phyloP scores from a whole-genome alignment of 164 flowering plant genomes.

The Annona cherimola region DNA sequence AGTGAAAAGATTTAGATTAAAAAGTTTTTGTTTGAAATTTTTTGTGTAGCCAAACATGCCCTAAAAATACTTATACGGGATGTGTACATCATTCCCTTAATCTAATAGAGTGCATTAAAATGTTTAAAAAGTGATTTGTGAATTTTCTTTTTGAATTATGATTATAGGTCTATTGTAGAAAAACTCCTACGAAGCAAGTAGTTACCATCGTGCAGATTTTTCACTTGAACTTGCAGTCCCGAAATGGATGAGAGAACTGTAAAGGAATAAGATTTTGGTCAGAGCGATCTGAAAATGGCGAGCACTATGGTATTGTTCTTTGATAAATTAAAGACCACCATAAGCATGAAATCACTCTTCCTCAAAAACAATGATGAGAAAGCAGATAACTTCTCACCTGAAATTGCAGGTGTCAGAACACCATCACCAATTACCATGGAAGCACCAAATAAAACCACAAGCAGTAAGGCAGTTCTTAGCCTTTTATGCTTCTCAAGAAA shows the following conservation, averaged over 20 bases:
- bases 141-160: background rate
- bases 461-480: conserved; percentile 39
- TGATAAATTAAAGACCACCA: background rate
- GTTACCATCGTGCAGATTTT: conserved; percentile 36
- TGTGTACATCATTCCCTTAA: no score
- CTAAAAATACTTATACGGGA: no score
- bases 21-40: no score
- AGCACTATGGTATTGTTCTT: background rate
- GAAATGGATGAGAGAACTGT: conserved; percentile 63
- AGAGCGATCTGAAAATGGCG: background rate
- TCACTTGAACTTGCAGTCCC: conserved; percentile 37
- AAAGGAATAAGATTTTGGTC: conserved; percentile 10
- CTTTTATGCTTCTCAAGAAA: conserved; percentile 53
- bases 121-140: no score
- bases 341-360: background rate
- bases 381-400: conserved; percentile 33
- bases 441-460: conserved; percentile 56
- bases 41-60: no score
- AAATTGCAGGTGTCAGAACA: conserved; percentile 62
- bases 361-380: background rate
- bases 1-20: no score
- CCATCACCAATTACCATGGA: conserved; percentile 52
- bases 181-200: background rate
- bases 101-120: no score
- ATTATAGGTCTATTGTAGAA: background rate